Base-by-base conservation (phyloP, 305 asterid genomes). In the Striga hermonthica region DNA sequence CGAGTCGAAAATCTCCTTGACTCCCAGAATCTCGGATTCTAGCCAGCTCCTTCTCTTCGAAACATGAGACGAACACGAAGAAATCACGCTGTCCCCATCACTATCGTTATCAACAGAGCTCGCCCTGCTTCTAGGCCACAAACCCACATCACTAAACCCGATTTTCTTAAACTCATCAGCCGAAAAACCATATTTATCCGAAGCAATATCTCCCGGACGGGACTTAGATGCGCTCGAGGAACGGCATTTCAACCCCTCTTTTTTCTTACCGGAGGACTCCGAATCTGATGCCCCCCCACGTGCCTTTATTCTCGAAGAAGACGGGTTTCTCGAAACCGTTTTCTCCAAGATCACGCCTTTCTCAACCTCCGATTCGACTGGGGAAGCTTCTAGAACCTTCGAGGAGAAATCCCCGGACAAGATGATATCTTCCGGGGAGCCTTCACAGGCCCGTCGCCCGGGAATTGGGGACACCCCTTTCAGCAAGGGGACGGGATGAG, bases 41-140 rank as follows among this genome's bases (percentile, higher is more conserved):
- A 72, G 81, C 97, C 97, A 89, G 83, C 93, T 87, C 69, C 86
- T 77, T 69, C 96, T 71, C 81, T 76, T 86, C 5, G 80, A 72
- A 3, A 63, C 59, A 3, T 65, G 74, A 2, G 83, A 69, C 3
- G 84, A 72, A 2, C 71, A 36, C 4, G 78, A 81, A 1, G 86
- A 84, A 16, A 67, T 4, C n/a, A 74, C 64, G 62, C 88, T 72
- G 57, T 80, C 88, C 2, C 69, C 70, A 73, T 85, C 90, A 10
- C 87, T 75, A 67, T 85, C 86, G 63, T 78, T 76, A 45, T 75
- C 81, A 28, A 50, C 38, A 65, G 80, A 74, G 48, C 64, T 74
- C 54, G 74, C 59, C 73, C 69, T 69, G 44, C 66, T 63, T 45
- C 48, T 69, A 38, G 31, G 61, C 65, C 55, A 57, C 47, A 36